These are phyloP conservation scores for Penicillium psychrosexuale DNA, from an alignment of 2,329 filamentous ascomycete genomes.

Conservation along the genomic window DNA sequence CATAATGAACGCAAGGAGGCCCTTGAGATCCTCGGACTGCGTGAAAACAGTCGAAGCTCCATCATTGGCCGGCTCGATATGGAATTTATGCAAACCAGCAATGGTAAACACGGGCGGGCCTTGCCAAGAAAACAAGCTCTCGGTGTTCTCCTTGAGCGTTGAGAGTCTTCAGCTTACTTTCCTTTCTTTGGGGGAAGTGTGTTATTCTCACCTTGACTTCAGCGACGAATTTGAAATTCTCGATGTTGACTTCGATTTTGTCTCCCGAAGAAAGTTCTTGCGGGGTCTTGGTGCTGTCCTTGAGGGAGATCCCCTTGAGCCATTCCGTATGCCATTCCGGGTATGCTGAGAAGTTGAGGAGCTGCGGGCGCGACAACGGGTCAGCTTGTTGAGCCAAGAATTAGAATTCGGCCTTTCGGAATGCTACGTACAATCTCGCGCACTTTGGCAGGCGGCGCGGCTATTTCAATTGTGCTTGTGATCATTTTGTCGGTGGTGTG, in stretches of 20 bases:
- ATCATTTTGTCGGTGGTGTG: constrained; percentile 16
- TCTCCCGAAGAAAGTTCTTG: constrained; percentile 9
- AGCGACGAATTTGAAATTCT: constrained; percentile 20
- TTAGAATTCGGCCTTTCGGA: neutral
- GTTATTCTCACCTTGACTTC: constrained; percentile 13
- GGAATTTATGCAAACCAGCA: constrained; percentile 26
- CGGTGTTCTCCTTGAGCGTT: constrained; percentile 20
- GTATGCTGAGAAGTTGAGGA: constrained; percentile 26
- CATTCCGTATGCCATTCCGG: constrained; percentile 27
- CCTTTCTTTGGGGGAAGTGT: neutral
- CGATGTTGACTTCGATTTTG: constrained; percentile 17
- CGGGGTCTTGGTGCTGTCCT: constrained; percentile 17
- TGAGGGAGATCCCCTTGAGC: constrained; percentile 20
- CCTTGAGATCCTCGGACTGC: constrained; percentile 22
- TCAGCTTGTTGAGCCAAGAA: neutral
- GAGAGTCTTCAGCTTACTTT: neutral
- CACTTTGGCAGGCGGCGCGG: constrained; percentile 25
- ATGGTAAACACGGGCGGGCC: constrained; percentile 28
- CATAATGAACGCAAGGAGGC: constrained; percentile 23
- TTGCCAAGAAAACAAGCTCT: constrained; percentile 27
- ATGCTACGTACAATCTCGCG: constrained; percentile 25
- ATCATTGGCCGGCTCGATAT: constrained; percentile 20
- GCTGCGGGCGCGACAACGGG: constrained; percentile 7
- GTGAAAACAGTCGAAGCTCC: constrained; percentile 26
- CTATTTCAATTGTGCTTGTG: constrained; percentile 25